A percentile compares a stretch with the other conserved stretches of the same genome.
phyloP scores from a whole-genome alignment of 345 rosid genomes.

The Euphorbia lathyris region DNA sequence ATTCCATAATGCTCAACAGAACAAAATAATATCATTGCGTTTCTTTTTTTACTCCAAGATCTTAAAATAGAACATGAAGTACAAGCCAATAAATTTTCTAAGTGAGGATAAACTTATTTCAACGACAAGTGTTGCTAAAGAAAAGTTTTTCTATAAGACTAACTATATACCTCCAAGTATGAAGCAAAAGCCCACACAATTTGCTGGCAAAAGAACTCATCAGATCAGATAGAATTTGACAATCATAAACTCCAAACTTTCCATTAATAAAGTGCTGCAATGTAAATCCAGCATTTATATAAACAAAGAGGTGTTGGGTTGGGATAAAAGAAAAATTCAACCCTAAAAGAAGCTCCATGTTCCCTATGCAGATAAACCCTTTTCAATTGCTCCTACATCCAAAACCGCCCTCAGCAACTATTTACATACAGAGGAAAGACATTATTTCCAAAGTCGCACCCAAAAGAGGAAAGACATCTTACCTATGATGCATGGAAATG shows the following conservation, averaged over 20 bases:
- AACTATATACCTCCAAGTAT: too few relatives aligned
- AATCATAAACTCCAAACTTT: too few relatives aligned
- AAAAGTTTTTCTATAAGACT: too few relatives aligned
- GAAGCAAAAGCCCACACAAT: too few relatives aligned
- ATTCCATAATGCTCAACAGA: not conserved
- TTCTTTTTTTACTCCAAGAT: not conserved
- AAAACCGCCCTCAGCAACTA: not conserved
- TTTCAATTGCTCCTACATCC: not conserved
- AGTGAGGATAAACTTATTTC: too few relatives aligned
- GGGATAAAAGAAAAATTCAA: not conserved
- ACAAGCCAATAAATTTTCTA: too few relatives aligned
- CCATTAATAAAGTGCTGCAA: not conserved
- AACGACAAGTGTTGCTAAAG: too few relatives aligned
- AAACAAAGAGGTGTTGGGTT: not conserved
- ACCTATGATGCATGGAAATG: too few relatives aligned
- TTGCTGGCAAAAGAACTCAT: too few relatives aligned
- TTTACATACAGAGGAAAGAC: not conserved
- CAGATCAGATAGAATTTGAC: too few relatives aligned
- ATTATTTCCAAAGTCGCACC: not conserved
- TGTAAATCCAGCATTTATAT: too few relatives aligned
- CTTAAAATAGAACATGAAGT: not conserved
- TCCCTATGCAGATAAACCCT: not conserved
- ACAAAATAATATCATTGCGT: constrained; percentile 1
- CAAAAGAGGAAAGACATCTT: not conserved
- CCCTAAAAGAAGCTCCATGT: not conserved